Conservation (phyloP, 2,329 filamentous ascomycete species). For the Alternaria rosae region DNA sequence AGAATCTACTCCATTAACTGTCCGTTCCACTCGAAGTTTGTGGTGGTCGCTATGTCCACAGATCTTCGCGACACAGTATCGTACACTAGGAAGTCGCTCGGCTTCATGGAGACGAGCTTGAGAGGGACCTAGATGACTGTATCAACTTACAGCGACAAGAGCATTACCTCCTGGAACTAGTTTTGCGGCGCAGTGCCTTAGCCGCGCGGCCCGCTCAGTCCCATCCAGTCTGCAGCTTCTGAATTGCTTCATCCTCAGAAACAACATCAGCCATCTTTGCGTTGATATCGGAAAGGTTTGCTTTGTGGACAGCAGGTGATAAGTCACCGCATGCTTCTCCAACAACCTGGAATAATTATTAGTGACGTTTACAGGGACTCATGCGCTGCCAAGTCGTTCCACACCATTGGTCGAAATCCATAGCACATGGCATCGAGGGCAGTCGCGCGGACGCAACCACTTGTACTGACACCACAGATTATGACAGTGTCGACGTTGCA, state of each 20-base stretch:
- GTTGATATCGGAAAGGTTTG: constrained; percentile 57
- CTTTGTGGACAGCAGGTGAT: constrained; percentile 54
- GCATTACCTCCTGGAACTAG: background rate
- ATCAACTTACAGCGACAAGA: background rate
- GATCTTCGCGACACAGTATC: background rate
- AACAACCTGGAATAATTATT: constrained; percentile 46
- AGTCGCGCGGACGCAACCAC: constrained; percentile 56
- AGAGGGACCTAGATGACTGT: background rate
- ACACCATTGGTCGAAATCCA: constrained; percentile 56
- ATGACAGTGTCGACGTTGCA: constrained; percentile 55
- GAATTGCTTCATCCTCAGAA: constrained; percentile 51
- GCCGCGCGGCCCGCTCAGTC: constrained; percentile 4
- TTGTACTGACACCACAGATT: constrained; percentile 58
- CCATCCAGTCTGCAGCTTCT: constrained; percentile 51
- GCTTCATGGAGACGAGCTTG: background rate
- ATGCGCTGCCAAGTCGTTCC: constrained; percentile 21
- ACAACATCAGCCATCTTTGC: constrained; percentile 59
- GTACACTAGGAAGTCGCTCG: background rate
- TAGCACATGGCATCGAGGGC: constrained; percentile 56
- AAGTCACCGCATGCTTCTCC: constrained; percentile 57
- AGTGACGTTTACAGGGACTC: constrained; percentile 14
- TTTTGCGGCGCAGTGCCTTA: background rate
- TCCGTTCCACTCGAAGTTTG: background rate
- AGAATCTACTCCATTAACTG: background rate
- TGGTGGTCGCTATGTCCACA: background rate